Base-by-base conservation (phyloP, 1,284 basidiomycete genomes). In the Pascua guehoae region DNA sequence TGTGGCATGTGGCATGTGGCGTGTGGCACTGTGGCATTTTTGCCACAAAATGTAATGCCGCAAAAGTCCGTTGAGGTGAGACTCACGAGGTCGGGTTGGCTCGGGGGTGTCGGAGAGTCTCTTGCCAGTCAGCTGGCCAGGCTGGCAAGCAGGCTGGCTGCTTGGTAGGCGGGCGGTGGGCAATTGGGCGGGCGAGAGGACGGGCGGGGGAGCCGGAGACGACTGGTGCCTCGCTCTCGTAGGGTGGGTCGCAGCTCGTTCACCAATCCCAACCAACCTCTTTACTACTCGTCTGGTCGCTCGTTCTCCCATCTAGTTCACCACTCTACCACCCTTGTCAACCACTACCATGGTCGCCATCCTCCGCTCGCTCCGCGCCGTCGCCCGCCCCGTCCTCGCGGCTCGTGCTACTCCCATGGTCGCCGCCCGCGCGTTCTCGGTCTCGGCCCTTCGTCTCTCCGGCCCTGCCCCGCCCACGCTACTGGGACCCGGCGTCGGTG, bases 381-480 rank as follows among this genome's bases (percentile, higher is more conserved):
- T 58, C 48, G 58, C 66, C 51, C 61, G 62, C 56, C 62, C 66
- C 44, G 44, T 51, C 43, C 42, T 63, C 38, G 61, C 58, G 42
- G 56, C 62, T 51, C 56, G 54, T 46, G 51, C 57, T 43, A 43
- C 49, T 37, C 45, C 39, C 48, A 43, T 39, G 36, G 48, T 50
- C 51, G 41, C 53, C 44, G 60, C 63, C 40, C 61, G 72, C 54
- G 63, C 72, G 15, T 76, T 77, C 67, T 66, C 72, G n/a, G 60
- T 65, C 54, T 70, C 73, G n/a, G 63, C 67, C 16, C 53, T 65
- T 48, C 65, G 67, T 47, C 50, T 41, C 42, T 70, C 64, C 24
- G 71, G 66, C 45, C 59, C 54, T 39, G 66, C 63, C 53, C 73
- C 68, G 36, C 70, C 71, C 56, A 66, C 70, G 56, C 54, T 77